Evolutionary conservation across 75 land plant genomes (phyloP), one percentile per base, ranked within the genome.

Genomic region (Chamaecyparis obtusa): DNA sequence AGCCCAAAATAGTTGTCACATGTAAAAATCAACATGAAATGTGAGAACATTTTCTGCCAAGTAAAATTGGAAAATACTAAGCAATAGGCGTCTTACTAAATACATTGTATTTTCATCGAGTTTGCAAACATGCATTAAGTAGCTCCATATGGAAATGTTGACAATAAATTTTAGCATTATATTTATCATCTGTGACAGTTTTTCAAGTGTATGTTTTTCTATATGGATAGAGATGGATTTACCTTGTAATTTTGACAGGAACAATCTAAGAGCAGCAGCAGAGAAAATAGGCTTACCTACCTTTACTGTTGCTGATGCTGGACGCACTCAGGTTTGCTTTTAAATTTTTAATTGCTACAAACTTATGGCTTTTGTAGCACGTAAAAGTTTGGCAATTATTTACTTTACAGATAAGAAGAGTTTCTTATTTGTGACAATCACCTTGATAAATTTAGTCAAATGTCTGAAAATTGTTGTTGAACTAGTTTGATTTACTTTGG

Each of bases 11-110:
- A 86, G 99, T 95, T 85, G 93, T 96, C 17, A 92, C 95, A 30
- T 98, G 99, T 96, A 96, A 95, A 90, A 96, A 98, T 89, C 95
- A 94, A 88, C 96, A 92, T 86, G 98, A 98, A 90, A 95, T 98
- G 99, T 98, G 88, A 91, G 96, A 64, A 84, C 81, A 82, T 86
- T 87, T 46, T 81, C 33, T 11, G 14, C 54, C 5, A 21, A 46
- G 4, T 81, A 81, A 81, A 81, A 81, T 24, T 81, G 24, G n/a
- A 0, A 81, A 81, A 81, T 27, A 24, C 51, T 81, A 44, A 49
- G 10, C 33, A 9, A 81, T 49, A 81, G 27, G 30, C 51, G n/a
- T n/a, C 13, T 46, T 44, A 46, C 10, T 81, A 81, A 81, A 81
- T 44, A 46, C 4, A 46, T 81, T 81, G n/a, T 13, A 46, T 46